Evolutionary conservation across 2,329 filamentous ascomycete species (phyloP), one percentile per base, ranked within the genome.

Genomic region (Aaosphaeria arxii): DNA sequence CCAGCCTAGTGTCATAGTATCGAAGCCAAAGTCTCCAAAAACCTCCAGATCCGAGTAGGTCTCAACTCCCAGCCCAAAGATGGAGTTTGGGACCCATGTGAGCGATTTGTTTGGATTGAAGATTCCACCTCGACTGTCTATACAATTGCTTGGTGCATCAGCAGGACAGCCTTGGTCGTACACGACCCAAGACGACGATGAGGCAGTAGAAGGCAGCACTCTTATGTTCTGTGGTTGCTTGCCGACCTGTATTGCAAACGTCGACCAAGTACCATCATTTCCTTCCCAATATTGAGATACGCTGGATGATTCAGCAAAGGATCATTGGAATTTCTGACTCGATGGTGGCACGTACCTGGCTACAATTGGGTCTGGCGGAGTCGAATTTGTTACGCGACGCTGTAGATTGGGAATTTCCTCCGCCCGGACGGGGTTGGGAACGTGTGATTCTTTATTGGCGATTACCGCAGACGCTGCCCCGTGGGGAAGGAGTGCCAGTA

Each of bases 11-110:
- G 51, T 58, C 5, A 72, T 54, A 11, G 58, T 63, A 42, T 72
- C 70, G 42, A 58, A 62, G 6, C 70, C 70, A 47, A 62, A 71
- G 5, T 56, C 42, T 0, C 61, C 70, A 51, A 66, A 64, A 1
- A 56, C 60, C 11, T 44, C 48, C 42, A 58, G 54, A 24, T 58
- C 63, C 13, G 67, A 43, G 17, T 55, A 49, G 3, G 51, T 49
- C 40, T 63, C 56, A 28, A 61, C 41, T 3, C 51, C 50, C 6
- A 55, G 48, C 3, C 51, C 48, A 46, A 66, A 71, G 30, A 67
- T 53, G 11, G 64, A 66, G 30, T 63, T 63, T 5, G 49, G 43
- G 7, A 58, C 43, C 63, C 66, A 71, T 2, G 62, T 65, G 11
- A 55, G 54, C 13, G 63, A 67, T 13, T 60, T 52, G 45, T 67